These are phyloP conservation scores for Ballota nigra DNA, from an alignment of 257 asterid genomes.

Conservation along the genomic window DNA sequence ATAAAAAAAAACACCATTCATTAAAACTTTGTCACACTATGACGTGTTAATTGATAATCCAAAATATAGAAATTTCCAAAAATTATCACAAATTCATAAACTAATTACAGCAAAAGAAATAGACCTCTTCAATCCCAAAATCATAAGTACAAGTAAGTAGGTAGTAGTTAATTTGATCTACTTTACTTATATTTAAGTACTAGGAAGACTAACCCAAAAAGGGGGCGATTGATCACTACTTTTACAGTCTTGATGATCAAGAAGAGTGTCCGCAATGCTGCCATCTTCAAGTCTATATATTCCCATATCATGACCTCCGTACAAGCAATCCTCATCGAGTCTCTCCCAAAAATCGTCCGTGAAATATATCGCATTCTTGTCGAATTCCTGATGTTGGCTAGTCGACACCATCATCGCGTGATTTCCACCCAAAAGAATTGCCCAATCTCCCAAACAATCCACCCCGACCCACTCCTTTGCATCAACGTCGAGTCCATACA, in stretches of 20 bases:
- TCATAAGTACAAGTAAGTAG: too few relatives aligned
- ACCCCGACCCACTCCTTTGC: slow-evolving; percentile 14
- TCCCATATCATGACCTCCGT: slow-evolving; percentile 46
- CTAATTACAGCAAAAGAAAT: too few relatives aligned
- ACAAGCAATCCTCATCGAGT: slow-evolving; percentile 17
- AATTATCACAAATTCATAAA: too few relatives aligned
- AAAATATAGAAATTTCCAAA: too few relatives aligned
- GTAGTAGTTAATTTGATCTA: too few relatives aligned
- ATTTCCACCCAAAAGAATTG: slow-evolving; percentile 37
- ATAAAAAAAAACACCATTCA: too few relatives aligned
- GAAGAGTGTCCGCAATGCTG: slow-evolving; percentile 2
- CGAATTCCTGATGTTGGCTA: neutral
- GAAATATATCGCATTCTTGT: slow-evolving; percentile 31
- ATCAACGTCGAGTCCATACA: slow-evolving; percentile 20
- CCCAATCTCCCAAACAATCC: slow-evolving; percentile 16
- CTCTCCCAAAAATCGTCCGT: slow-evolving; percentile 38
- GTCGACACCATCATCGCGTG: slow-evolving; percentile 20
- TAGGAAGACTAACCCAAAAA: slow-evolving; percentile 24
- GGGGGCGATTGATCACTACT: slow-evolving; percentile 22
- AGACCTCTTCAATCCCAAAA: too few relatives aligned
- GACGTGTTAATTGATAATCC: too few relatives aligned
- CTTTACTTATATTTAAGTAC: neutral
- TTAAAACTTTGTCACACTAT: too few relatives aligned
- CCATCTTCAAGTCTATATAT: slow-evolving; percentile 21
- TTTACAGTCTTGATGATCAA: neutral